Percentiles rank a stretch among this genome's conserved stretches.
phyloP scores from a whole-genome alignment of 2,329 filamentous ascomycete species.

The Ascochyta viciae-villosae region DNA sequence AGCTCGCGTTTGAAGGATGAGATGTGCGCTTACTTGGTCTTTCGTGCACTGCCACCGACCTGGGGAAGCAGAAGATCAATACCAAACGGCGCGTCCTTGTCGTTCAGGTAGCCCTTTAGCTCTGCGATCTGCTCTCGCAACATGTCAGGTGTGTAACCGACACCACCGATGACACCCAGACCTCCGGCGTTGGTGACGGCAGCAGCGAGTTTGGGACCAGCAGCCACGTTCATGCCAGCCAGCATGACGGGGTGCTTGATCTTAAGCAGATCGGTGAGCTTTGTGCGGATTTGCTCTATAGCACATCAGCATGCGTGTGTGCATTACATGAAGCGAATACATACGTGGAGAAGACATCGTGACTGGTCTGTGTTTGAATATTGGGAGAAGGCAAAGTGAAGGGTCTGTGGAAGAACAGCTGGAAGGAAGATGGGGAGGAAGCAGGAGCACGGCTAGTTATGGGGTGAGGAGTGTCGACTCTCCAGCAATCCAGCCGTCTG shows the following conservation, averaged over 20 bases:
- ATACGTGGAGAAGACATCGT: constrained; percentile 82
- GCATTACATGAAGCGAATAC: constrained; percentile 47
- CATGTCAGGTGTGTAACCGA: constrained; percentile 97
- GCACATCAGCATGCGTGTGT: constrained; percentile 27
- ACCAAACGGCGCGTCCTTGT: constrained; percentile 95
- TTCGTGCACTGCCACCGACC: constrained; percentile 90
- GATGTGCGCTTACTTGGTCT: constrained; percentile 74
- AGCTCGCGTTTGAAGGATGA: neutral
- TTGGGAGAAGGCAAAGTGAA: neutral
- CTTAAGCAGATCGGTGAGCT: constrained; percentile 93
- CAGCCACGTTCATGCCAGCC: constrained; percentile 98
- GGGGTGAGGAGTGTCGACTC: constrained; percentile 31
- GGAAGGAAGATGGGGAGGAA: constrained; percentile 8
- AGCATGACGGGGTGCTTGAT: constrained; percentile 97
- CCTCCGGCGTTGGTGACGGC: constrained; percentile 97
- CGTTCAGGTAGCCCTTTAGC: constrained; percentile 83
- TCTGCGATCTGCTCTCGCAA: constrained; percentile 92
- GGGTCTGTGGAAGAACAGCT: neutral
- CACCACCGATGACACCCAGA: constrained; percentile 93
- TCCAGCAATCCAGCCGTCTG: constrained; percentile 22
- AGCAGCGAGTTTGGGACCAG: constrained; percentile 92
- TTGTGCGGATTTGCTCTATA: constrained; percentile 85
- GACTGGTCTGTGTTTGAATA: constrained; percentile 21
- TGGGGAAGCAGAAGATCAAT: constrained; percentile 93
- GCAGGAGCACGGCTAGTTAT: constrained; percentile 28